Conservation (phyloP, 1,139 yeast species). For the Yamadazyma jaroonii region DNA sequence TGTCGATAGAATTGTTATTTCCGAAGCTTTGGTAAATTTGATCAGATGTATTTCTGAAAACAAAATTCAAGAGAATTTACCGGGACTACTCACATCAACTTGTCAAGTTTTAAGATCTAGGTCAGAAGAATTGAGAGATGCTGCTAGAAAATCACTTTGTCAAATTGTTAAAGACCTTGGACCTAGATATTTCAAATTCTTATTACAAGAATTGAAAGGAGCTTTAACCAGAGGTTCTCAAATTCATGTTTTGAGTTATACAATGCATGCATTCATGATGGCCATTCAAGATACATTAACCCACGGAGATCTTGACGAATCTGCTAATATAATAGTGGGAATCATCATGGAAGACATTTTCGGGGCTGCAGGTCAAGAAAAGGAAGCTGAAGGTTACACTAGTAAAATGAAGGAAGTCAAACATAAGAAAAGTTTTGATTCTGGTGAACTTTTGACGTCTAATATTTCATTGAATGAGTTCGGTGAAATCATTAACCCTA, state of each 20-base stretch:
- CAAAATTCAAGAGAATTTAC: conserved; percentile 57
- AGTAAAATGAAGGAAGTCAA: conserved; percentile 90
- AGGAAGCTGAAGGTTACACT: conserved; percentile 89
- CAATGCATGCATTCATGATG: conserved; percentile 71
- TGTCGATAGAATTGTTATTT: conserved; percentile 70
- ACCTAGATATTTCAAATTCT: conserved; percentile 66
- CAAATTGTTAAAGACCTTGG: conserved; percentile 67
- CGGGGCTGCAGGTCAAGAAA: conserved; percentile 91
- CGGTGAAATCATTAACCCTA: conserved; percentile 63
- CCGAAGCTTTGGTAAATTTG: conserved; percentile 78
- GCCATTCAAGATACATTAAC: conserved; percentile 44
- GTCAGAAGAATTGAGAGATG: conserved; percentile 86
- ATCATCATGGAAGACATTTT: conserved; percentile 89
- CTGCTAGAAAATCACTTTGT: conserved; percentile 74
- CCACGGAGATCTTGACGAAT: conserved; percentile 77
- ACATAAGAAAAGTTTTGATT: conserved; percentile 82
- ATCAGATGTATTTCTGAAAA: conserved; percentile 62
- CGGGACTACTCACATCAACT: conserved; percentile 78
- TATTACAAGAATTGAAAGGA: conserved; percentile 71
- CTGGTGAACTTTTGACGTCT: conserved; percentile 73
- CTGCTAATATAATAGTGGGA: conserved; percentile 58
- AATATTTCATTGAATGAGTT: conserved; percentile 63
- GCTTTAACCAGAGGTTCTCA: conserved; percentile 91
- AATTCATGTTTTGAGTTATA: conserved; percentile 86
- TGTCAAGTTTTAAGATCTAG: conserved; percentile 88